A percentile compares a stretch with the other conserved stretches of the same genome.
Evolutionary conservation across 371 early-diverging fungal species (phyloP).

Genomic region (Dichotomocladium elegans): DNA sequence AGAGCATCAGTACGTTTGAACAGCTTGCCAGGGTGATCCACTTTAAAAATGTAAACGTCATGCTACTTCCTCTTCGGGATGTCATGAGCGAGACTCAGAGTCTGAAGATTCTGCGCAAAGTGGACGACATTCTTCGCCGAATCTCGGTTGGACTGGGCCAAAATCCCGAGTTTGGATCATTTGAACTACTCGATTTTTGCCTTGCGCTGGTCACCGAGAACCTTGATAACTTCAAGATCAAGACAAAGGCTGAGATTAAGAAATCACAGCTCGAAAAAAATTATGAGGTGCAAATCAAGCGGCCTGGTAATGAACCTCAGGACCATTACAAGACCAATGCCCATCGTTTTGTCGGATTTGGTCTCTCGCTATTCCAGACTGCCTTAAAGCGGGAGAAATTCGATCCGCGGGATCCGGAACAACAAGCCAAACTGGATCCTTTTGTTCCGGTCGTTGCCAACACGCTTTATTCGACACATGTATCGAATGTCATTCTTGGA

Average conservation of each 20-base stretch:
- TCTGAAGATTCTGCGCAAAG: conserved; percentile 66
- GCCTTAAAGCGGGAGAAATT: conserved; percentile 69
- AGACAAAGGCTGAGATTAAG: conserved; percentile 37
- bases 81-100: conserved; percentile 82
- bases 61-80: conserved; percentile 84
- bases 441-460: conserved; percentile 81
- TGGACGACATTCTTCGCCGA: conserved; percentile 75
- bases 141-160: conserved; percentile 74
- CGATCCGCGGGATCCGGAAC: conserved; percentile 45
- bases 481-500: conserved; percentile 62
- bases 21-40: conserved; percentile 61
- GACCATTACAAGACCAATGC: conserved; percentile 78
- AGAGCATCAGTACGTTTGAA: conserved; percentile 83
- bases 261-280: conserved; percentile 59
- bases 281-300: conserved; percentile 70
- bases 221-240: conserved; percentile 52
- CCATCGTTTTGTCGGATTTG: conserved; percentile 90
- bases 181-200: conserved; percentile 74
- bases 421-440: conserved; percentile 68
- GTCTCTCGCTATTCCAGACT: conserved; percentile 70
- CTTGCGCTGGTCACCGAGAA: conserved; percentile 83
- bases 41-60: conserved; percentile 58
- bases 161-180: conserved; percentile 66
- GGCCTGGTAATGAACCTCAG: conserved; percentile 43
- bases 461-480: conserved; percentile 77